Evolutionary conservation across 2,329 filamentous ascomycete species (phyloP).

Genomic region (Neoscytalidium dimidiatum): DNA sequence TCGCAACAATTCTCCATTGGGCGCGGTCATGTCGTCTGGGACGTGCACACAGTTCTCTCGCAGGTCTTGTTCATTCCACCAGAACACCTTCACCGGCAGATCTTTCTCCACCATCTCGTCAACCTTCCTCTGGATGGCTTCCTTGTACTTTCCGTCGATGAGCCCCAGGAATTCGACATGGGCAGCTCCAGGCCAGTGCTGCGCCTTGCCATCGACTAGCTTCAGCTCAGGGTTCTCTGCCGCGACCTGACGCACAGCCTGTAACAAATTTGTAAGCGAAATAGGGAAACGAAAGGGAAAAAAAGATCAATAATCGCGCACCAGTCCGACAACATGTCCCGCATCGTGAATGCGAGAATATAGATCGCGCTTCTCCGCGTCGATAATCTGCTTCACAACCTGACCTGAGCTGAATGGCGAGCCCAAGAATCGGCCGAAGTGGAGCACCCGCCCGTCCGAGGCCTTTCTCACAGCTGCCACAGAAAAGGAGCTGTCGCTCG

Average conservation of each 20-base stretch:
- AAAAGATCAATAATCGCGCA: slow-evolving; percentile 54
- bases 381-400: slow-evolving; percentile 58
- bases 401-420: slow-evolving; percentile 45
- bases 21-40: slow-evolving; percentile 48
- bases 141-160: slow-evolving; percentile 57
- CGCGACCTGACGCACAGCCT: slow-evolving; percentile 9
- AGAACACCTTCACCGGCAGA: slow-evolving; percentile 55
- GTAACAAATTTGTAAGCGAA: neutral
- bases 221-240: slow-evolving; percentile 22
- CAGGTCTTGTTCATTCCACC: slow-evolving; percentile 68
- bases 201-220: slow-evolving; percentile 70
- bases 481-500: slow-evolving; percentile 44
- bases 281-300: neutral
- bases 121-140: slow-evolving; percentile 59
- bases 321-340: slow-evolving; percentile 70
- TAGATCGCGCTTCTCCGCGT: slow-evolving; percentile 60
- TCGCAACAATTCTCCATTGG: slow-evolving; percentile 42
- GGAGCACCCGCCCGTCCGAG: slow-evolving; percentile 60
- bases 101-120: slow-evolving; percentile 58
- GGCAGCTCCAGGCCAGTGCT: slow-evolving; percentile 68
- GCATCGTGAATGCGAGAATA: slow-evolving; percentile 73
- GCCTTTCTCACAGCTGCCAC: slow-evolving; percentile 60
- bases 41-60: slow-evolving; percentile 44
- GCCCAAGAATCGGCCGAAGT: slow-evolving; percentile 60
- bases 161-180: slow-evolving; percentile 67